Base-by-base conservation (phyloP, 2,329 filamentous ascomycete genomes). In the Alternaria consortialis region DNA sequence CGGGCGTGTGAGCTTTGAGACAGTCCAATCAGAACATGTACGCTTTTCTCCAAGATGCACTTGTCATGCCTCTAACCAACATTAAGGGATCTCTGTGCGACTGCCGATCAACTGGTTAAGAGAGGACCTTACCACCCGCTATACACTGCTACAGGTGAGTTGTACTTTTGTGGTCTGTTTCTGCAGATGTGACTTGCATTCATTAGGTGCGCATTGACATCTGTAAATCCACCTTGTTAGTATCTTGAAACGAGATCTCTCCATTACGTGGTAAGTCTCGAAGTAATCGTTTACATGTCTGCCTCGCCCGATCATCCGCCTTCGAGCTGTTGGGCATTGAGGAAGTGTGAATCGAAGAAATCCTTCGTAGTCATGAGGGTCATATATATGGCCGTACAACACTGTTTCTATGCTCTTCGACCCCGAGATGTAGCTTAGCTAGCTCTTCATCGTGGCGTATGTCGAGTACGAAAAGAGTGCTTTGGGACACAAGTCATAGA, bases 11-110 rank as follows among this genome's bases (percentile, higher is more conserved):
- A 68, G 58, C 50, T 58, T 62, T 65, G 62, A 59, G 65, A 65
- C 70, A 74, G 69, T 71, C 62, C 70, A 69, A 74, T 74, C 66
- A 72, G 52, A 68, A 68, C 48, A 71, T 71, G 74, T 77, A 77
- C 72, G 74, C 74, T 50, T 68, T 70, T 69, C 66, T 72, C 68
- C 65, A 69, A 63, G 63, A 69, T 73, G 62, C 64, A 27, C 63
- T 59, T 71, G 70, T 69, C 59, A 63, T 66, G 64, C 62, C 63
- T 76, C 74, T 77, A 74, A 77, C 72, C 58, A 52, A 57, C 55
- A 68, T 65, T 64, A 75, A 74, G 72, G 73, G 60, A 73, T 54
- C 46, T 64, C 58, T 51, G 62, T 68, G 61, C 60, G 50, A 62
- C 42, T 37, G 29, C 48, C 43, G 32, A 31, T 20, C 43, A 32